Conservation (phyloP, 192 early-diverging fungal species). For the Coemansia interrupta region DNA sequence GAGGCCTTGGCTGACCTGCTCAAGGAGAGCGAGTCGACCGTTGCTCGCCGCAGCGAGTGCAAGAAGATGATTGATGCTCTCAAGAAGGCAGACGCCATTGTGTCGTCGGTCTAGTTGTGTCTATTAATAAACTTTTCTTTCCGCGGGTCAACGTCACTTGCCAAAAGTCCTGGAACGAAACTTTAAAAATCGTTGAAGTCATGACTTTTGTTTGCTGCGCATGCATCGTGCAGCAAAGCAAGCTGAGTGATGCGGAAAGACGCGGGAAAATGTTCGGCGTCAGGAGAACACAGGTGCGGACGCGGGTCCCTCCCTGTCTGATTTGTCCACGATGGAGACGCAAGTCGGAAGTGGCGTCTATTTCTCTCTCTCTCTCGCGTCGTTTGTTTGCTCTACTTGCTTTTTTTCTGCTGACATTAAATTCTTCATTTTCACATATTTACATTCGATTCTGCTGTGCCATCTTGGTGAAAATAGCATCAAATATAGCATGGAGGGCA, state of each 20-base stretch:
- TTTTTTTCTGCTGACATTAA: constrained; percentile 6
- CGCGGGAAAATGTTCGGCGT: too few relatives aligned
- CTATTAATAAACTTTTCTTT: neutral
- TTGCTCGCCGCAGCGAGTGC: constrained; percentile 89
- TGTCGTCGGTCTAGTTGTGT: constrained; percentile 30
- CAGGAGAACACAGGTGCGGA: too few relatives aligned
- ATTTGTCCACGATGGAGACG: too few relatives aligned
- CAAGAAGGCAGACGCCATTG: constrained; percentile 54
- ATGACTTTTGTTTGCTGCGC: neutral
- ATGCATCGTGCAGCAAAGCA: neutral
- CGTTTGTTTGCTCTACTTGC: constrained; percentile 3
- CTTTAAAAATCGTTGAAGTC: neutral
- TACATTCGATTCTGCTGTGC: neutral
- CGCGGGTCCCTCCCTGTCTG: too few relatives aligned
- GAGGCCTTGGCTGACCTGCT: constrained; percentile 90
- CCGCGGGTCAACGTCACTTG: neutral
- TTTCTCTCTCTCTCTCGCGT: neutral
- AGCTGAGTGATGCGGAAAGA: too few relatives aligned
- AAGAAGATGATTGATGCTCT: constrained; percentile 95
- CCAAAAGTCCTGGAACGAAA: too few relatives aligned
- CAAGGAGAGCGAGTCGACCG: constrained; percentile 92
- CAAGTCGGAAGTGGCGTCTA: neutral
- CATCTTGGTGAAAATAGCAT: neutral
- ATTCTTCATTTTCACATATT: neutral
- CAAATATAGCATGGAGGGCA: constrained; percentile 36